Evolutionary conservation across 1,284 basidiomycete species (phyloP), one percentile per base, ranked within the genome.

Genomic region (Ustilago curta): DNA sequence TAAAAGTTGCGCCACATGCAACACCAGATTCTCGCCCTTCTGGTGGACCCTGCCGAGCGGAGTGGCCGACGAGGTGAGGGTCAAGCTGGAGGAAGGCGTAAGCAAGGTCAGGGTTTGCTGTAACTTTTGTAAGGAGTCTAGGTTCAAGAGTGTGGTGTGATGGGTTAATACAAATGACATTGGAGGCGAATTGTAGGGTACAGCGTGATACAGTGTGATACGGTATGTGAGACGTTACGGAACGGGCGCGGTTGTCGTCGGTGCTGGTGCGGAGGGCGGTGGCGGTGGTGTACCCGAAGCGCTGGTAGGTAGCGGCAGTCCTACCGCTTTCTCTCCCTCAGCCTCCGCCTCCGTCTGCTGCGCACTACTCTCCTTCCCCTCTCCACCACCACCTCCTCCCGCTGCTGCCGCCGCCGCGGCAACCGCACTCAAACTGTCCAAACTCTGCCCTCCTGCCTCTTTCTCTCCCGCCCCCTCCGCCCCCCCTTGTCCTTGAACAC

Each of bases 341-440:
- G 2, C 14, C 25, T 6, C n/a, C 29, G 2, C 14, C 25, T n/a
- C 27, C 12, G 27, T 12, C 29, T 37, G 40, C n/a, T 44, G n/a
- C 9, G 23, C 42, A 23, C 18, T n/a, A 0, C 11, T 7, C n/a
- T 42, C 40, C 16, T 2, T 27, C 23, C 5, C n/a, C 51, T 35
- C 18, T 4, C 8, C 53, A 16, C n/a, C 53, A 1, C 18, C 52
- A 4, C 51, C 40, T 16, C 4, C 53, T 4, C 42, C 42, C n/a
- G 27, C 31, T 4, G 47, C 59, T 0, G 59, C 78, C 4, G 78
- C 78, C 4, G 78, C 78, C 4, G 75, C 78, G 8, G 78, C 78
- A 2, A 77, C 78, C 2, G 78, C 77, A 49, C 77, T 78, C 39
- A 80, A 58, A 11, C 69, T 70, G 43, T 78, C 78, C 47, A 80